phyloP scores from a whole-genome alignment of 1,139 yeast genomes.

The Chernovozyma aurita region DNA sequence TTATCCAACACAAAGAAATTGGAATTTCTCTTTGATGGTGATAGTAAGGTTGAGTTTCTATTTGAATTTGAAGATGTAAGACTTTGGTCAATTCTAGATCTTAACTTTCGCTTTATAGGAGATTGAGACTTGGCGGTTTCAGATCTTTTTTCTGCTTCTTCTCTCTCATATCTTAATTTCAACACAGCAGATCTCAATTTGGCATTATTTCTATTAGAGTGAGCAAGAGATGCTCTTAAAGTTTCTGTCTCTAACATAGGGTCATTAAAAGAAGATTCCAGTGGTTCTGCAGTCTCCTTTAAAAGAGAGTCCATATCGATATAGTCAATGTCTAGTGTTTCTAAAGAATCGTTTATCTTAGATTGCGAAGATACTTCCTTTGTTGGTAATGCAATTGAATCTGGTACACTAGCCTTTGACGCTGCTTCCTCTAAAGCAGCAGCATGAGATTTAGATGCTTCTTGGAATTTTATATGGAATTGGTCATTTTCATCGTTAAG shows the following conservation, averaged over 20 bases:
- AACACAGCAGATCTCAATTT: slow-evolving; percentile 48
- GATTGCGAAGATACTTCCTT: neutral
- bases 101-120: slow-evolving; percentile 18
- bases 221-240: slow-evolving; percentile 58
- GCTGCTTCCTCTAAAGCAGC: neutral
- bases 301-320: slow-evolving; percentile 16
- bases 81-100: slow-evolving; percentile 10
- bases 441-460: neutral
- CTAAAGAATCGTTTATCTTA: neutral
- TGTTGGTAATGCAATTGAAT: slow-evolving; percentile 6
- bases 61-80: slow-evolving; percentile 13
- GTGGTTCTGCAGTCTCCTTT: slow-evolving; percentile 22
- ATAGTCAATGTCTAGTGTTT: slow-evolving; percentile 7
- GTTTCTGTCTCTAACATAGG: slow-evolving; percentile 57
- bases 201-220: slow-evolving; percentile 58
- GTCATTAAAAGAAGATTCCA: slow-evolving; percentile 27
- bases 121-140: slow-evolving; percentile 4
- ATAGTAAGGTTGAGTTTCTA: slow-evolving; percentile 20
- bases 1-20: slow-evolving; percentile 27
- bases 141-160: slow-evolving; percentile 9
- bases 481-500: slow-evolving; percentile 64
- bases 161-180: slow-evolving; percentile 29
- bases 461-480: slow-evolving; percentile 38
- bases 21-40: slow-evolving; percentile 37
- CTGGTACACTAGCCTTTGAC: slow-evolving; percentile 10